Evolutionary conservation across 306 rosid species (phyloP).

Genomic region (Cucurbita argyrosperma): DNA sequence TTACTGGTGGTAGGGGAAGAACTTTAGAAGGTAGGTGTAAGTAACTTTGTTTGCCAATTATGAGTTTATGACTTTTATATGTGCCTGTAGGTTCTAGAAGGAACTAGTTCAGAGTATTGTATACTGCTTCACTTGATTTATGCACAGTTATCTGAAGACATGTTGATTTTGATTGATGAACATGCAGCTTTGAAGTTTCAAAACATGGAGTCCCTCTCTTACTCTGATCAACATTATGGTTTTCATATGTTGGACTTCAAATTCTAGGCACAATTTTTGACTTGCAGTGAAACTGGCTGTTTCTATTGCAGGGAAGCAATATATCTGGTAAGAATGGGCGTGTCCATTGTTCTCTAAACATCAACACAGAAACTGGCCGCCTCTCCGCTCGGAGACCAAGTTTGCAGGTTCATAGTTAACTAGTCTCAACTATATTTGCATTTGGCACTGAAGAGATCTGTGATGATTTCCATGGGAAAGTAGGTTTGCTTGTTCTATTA

Average conservation of each 20-base stretch:
- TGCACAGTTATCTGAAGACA: neutral
- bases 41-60: neutral
- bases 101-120: neutral
- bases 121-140: neutral
- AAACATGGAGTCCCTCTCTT: neutral
- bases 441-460: neutral
- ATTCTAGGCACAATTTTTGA: neutral
- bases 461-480: neutral
- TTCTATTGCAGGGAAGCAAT: slow-evolving; percentile 56
- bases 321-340: slow-evolving; percentile 70
- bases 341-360: slow-evolving; percentile 82
- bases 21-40: neutral
- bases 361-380: slow-evolving; percentile 90
- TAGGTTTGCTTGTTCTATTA: slow-evolving; percentile 1
- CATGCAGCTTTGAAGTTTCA: neutral
- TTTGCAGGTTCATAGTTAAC: slow-evolving; percentile 53
- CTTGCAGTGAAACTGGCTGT: slow-evolving; percentile 5
- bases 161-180: slow-evolving; percentile 1
- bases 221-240: neutral
- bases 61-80: neutral
- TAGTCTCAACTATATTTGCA: neutral
- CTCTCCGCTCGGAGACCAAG: slow-evolving; percentile 92
- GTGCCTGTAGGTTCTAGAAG: neutral
- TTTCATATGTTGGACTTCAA: neutral
- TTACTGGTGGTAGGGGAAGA: neutral